Evolutionary conservation across 192 early-diverging fungal genomes (phyloP).

Genomic region (Martensiomyces pterosporus): DNA sequence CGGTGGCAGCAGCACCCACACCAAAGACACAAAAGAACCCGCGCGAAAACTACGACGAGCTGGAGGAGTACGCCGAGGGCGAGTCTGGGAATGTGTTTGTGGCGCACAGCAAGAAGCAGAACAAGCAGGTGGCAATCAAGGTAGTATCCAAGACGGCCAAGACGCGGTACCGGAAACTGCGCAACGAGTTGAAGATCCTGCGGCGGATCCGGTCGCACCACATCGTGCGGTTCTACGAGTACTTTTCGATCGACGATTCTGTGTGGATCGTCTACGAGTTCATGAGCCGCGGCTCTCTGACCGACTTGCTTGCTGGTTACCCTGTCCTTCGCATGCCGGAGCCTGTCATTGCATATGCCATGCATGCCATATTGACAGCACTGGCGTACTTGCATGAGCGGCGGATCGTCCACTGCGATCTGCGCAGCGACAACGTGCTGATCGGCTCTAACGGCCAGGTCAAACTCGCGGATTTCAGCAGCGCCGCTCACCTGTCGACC

Average conservation of each 20-base stretch:
- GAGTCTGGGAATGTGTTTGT: slow-evolving; percentile 51
- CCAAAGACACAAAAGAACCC: slow-evolving; percentile 43
- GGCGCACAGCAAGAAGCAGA: slow-evolving; percentile 15
- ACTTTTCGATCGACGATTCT: slow-evolving; percentile 49
- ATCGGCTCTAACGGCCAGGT: slow-evolving; percentile 57
- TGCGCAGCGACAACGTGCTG: slow-evolving; percentile 54
- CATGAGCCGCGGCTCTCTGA: slow-evolving; percentile 51
- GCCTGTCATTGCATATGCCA: slow-evolving; percentile 37
- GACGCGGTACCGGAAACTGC: slow-evolving; percentile 48
- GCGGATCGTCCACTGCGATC: slow-evolving; percentile 50
- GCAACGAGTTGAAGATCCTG: slow-evolving; percentile 49
- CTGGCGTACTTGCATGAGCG: slow-evolving; percentile 51
- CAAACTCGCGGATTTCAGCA: slow-evolving; percentile 60
- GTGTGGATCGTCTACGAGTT: slow-evolving; percentile 57
- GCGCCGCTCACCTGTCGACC: slow-evolving; percentile 37
- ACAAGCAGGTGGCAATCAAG: slow-evolving; percentile 48
- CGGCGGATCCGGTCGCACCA: slow-evolving; percentile 46
- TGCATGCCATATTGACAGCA: slow-evolving; percentile 46
- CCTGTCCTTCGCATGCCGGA: slow-evolving; percentile 45
- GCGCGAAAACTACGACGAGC: slow-evolving; percentile 48
- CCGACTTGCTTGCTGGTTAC: slow-evolving; percentile 49
- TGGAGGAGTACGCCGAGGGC: slow-evolving; percentile 52
- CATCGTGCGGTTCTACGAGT: slow-evolving; percentile 51
- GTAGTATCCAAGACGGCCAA: slow-evolving; percentile 46
- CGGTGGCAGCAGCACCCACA: slow-evolving; percentile 8